Evolutionary conservation across 2,329 filamentous ascomycete genomes (phyloP), one percentile per base, ranked within the genome.

Genomic region (Coleophoma crateriformis): DNA sequence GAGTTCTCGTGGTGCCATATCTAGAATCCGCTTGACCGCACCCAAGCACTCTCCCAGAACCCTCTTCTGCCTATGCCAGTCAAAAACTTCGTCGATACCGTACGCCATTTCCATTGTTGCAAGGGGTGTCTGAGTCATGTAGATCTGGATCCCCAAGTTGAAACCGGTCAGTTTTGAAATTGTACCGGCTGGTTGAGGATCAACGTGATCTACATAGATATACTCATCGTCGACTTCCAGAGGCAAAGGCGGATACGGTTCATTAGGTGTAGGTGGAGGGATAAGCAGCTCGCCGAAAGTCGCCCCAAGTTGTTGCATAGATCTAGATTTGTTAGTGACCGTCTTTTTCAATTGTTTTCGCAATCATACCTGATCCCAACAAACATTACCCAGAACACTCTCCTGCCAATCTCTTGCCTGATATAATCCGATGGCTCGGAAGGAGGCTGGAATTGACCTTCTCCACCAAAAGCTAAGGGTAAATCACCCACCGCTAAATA

Each of bases 311-410:
- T 95, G 90, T 49, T 87, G 80, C 65, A 95, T 81, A 0, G 88
- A 88, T 53, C 85, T 87, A 46, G 27, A 27, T 7, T 2, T 27
- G 27, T 27, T 27, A 27, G 27, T 27, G 8, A 27, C 27, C 27
- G 27, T 27, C 27, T 2, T 27, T 7, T 27, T 27, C 27, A 27
- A 27, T 4, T 4, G 8, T 27, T 27, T 27, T 27, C 27, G 5
- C 27, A 27, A 27, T 61, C 72, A 55, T 69, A 84, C 78, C 84
- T 78, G 52, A 88, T 79, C 33, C 85, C 85, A 5, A 90, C 80
- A 54, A 94, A 82, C 57, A 90, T 77, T 19, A 88, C 85, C 84
- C 90, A 96, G 65, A 95, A 96, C 38, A 95, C 84, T 54, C 87
- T 80, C 64, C 87, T 86, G 43, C 85, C 82, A 43, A 88, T 78